Conservation (phyloP, 2,329 filamentous ascomycete genomes). For the Exophiala aquamarina region DNA sequence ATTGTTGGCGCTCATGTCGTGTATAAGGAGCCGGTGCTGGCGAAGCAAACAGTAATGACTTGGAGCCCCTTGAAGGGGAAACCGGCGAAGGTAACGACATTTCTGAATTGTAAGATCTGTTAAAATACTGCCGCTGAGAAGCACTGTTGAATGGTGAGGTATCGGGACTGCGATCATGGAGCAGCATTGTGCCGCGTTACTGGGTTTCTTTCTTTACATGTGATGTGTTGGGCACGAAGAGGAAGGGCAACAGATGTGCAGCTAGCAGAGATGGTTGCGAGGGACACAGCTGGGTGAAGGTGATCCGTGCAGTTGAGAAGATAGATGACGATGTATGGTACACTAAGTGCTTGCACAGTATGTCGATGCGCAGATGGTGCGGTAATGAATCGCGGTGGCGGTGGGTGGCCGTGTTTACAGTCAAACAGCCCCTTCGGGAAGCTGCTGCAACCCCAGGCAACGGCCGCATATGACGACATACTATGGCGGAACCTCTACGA, state of each 20-base stretch:
- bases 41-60: conserved; percentile 72
- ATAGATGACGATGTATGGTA: too few species aligned
- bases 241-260: background rate
- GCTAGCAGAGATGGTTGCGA: background rate
- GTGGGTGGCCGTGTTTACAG: too few species aligned
- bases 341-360: too few species aligned
- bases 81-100: conserved; percentile 27
- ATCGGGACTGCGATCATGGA: conserved; percentile 25
- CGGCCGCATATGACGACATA: too few species aligned
- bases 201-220: conserved; percentile 9
- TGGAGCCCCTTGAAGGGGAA: conserved; percentile 56
- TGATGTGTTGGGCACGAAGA: background rate
- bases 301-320: too few species aligned
- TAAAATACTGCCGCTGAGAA: conserved; percentile 78
- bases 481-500: too few species aligned
- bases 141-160: conserved; percentile 55
- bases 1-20: conserved; percentile 68
- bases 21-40: conserved; percentile 46
- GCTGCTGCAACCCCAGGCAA: too few species aligned
- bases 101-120: conserved; percentile 63
- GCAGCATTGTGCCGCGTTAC: conserved; percentile 22
- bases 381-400: too few species aligned
- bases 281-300: too few species aligned
- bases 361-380: too few species aligned
- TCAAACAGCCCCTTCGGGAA: too few species aligned